Base-by-base conservation (phyloP, 306 rosid species). In the Mucuna pruriens region DNA sequence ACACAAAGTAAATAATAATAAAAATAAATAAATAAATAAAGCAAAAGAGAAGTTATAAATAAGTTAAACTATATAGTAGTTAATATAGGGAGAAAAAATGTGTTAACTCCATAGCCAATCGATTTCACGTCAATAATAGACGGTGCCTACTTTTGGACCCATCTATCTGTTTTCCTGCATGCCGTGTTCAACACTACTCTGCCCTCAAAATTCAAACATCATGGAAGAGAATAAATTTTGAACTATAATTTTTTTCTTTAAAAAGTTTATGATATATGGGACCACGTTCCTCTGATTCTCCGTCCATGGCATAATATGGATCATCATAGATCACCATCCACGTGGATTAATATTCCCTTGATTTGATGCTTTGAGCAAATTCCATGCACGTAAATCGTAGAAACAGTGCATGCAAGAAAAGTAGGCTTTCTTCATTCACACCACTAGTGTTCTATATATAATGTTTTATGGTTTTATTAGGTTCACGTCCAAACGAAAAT, bases 131-230 rank as follows among this genome's bases (percentile, higher is more conserved):
- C 89, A 84, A 90, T 33, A 84, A 82, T 82, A 80, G 89, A 38
- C 91, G 94, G 90, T 88, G 94, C 94, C 94, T 84, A 88, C 89
- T 84, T 86, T 82, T 85, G 92, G 86, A 75, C 88, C 90, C 83
- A 63, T 86, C 49, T 65, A 25, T 22, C 44, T 16, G 64, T 58
- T 75, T 36, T 68, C 19, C 20, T 45, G 74, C 72, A n/a, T 85
- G 88, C 88, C 90, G 91, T 90, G 86, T 76, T 79, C 84, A 76
- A 81, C 84, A 82, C 90, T 81, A 38, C 88, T 75, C 85, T 61
- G 16, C 46, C 62, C 84, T 20, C 79, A 16, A 77, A 83, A 77
- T 88, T 85, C 89, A 80, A 76, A 52, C 77, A 62, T 33, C 57
- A 62, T 54, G 15, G 67, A 71, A 72, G 31, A 44, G 25, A 40